Percentiles rank a stretch among this genome's conserved stretches.
phyloP scores from a whole-genome alignment of 805 yeast species.

The Yarrowia sp. region DNA sequence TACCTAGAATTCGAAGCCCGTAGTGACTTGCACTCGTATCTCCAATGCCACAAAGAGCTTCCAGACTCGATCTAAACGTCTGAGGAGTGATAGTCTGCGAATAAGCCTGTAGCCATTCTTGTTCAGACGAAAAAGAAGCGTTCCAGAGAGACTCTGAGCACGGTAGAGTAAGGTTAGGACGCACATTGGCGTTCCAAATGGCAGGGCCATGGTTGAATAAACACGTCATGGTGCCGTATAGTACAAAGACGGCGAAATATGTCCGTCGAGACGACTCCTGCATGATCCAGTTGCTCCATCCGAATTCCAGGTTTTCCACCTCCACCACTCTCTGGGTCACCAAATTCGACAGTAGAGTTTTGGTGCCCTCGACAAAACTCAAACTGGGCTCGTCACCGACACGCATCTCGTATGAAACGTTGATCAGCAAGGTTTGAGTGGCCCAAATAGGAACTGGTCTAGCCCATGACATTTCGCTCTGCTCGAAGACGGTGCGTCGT shows the following conservation, averaged over 20 bases:
- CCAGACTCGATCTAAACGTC: constrained; percentile 31
- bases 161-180: constrained; percentile 35
- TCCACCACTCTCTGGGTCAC: constrained; percentile 28
- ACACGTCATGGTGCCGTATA: constrained; percentile 36
- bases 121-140: constrained; percentile 31
- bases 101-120: constrained; percentile 32
- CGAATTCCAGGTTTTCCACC: constrained; percentile 1
- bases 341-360: constrained; percentile 32
- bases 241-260: constrained; percentile 36
- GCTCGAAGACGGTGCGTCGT: constrained; percentile 30
- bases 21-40: constrained; percentile 22
- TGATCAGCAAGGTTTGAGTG: constrained; percentile 35
- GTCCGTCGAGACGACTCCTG: constrained; percentile 38
- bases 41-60: constrained; percentile 26
- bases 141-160: constrained; percentile 39
- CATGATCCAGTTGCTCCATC: constrained; percentile 36
- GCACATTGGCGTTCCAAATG: constrained; percentile 31
- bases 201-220: constrained; percentile 36
- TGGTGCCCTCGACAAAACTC: constrained; percentile 35
- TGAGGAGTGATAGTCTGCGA: constrained; percentile 24
- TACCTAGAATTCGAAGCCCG: constrained; percentile 32
- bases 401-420: constrained; percentile 37
- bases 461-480: constrained; percentile 33
- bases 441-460: constrained; percentile 37
- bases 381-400: constrained; percentile 38